These are phyloP conservation scores for Coemansia sp. DNA, from an alignment of 192 early-diverging fungal species.

Conservation along the genomic window DNA sequence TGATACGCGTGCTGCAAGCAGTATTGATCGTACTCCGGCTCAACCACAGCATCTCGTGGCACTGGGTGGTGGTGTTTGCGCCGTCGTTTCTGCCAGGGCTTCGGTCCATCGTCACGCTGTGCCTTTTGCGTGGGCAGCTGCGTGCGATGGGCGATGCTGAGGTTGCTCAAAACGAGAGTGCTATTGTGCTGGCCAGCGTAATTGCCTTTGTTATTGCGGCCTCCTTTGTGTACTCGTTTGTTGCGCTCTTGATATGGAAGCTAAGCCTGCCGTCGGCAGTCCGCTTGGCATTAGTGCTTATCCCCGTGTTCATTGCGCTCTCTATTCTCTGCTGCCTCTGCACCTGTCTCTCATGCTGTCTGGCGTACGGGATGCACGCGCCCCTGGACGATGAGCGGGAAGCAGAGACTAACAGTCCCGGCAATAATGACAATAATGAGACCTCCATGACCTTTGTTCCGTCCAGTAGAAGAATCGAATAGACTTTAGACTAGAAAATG, in stretches of 20 bases:
- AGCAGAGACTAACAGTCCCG: background rate
- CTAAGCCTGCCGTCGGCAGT: constrained; percentile 51
- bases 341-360: constrained; percentile 32
- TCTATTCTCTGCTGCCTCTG: constrained; percentile 40
- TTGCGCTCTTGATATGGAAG: constrained; percentile 56
- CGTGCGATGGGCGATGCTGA: constrained; percentile 46
- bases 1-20: constrained; percentile 63
- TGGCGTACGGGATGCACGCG: constrained; percentile 42
- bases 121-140: constrained; percentile 41
- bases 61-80: constrained; percentile 68
- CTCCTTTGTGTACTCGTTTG: constrained; percentile 53
- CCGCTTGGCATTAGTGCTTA: constrained; percentile 59
- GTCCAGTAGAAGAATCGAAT: constrained; percentile 21
- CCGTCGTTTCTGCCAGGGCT: constrained; percentile 65
- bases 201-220: constrained; percentile 48
- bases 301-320: constrained; percentile 66
- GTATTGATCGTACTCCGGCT: constrained; percentile 68
- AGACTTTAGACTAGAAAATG: background rate
- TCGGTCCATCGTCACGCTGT: constrained; percentile 57
- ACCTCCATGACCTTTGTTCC: constrained; percentile 14
- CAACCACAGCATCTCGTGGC: constrained; percentile 55
- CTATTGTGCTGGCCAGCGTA: constrained; percentile 46
- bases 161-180: constrained; percentile 29
- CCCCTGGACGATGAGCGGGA: constrained; percentile 35
- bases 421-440: background rate